Base-by-base conservation (phyloP, 495 filamentous ascomycete species). In the Hypoxylon lenormandii region DNA sequence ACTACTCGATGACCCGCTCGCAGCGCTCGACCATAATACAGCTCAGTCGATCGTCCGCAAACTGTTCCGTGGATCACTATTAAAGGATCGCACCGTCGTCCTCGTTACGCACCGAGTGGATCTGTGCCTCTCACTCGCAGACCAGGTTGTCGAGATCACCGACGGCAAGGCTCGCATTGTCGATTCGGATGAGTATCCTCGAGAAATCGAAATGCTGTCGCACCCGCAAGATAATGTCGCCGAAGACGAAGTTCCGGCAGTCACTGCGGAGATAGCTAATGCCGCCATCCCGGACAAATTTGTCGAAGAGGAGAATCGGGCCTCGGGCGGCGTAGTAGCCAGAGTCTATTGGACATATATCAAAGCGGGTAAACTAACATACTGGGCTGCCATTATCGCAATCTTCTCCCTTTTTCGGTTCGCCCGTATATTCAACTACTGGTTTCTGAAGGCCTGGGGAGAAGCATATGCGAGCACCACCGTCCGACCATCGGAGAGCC, bases 1-100 rank as follows among this genome's bases (percentile, higher is more conserved):
- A 68, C 82, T 99, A 4, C 84, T 98, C n/a, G 96, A 99, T 73
- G 96, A 99, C 75, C 90, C 93, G 59, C 84, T 99, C 16, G 96
- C 94, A 18, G 94, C 96, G 1, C 90, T 99, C 30, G 96, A 99
- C 76, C 91, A 94, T 70, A 85, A 90, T 22, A 96, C 92, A 0
- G 92, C 92, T 1, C 88, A 91, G 61, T 80, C 76, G 4, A 89
- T 96, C 48, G 83, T 92, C 26, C 80, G 81, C 23, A 91, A 88
- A 64, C 87, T 91, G 64, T 84, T 96, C 37, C 72, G 69, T 28
- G 90, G 90, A 1, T 81, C 85, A 0, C 76, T 96, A 52, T 78
- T 89, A 64, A 77, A 87, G 30, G 86, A 78, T 13, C 84, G 91
- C 12, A 87, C 83, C 0, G 77, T 90, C 13, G 81, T 94, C 22